Conservation (phyloP, 1,284 basidiomycete species). For the Marasmius oreades region DNA sequence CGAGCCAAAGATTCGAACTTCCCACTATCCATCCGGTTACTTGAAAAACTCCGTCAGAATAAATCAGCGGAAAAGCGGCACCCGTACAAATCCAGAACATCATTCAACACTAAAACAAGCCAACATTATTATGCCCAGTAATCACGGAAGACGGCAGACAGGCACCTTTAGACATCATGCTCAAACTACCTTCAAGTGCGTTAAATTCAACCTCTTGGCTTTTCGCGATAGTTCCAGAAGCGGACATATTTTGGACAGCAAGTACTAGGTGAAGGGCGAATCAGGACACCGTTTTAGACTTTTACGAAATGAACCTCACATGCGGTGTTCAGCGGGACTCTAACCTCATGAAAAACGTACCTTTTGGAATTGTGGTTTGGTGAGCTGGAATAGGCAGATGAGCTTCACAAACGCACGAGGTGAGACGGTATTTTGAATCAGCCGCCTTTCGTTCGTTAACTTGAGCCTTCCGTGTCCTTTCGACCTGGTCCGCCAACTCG, state of each 20-base stretch:
- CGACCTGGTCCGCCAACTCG: slow-evolving; percentile 70
- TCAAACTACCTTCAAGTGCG: slow-evolving; percentile 77
- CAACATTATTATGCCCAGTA: slow-evolving; percentile 45
- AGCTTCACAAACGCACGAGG: slow-evolving; percentile 39
- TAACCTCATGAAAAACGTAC: slow-evolving; percentile 76
- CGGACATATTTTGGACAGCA: slow-evolving; percentile 88
- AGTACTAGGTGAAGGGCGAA: slow-evolving; percentile 44
- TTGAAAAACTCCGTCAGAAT: slow-evolving; percentile 17
- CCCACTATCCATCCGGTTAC: slow-evolving; percentile 76
- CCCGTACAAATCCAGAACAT: slow-evolving; percentile 79
- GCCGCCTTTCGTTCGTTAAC: slow-evolving; percentile 68
- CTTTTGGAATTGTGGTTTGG: slow-evolving; percentile 25
- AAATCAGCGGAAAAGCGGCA: neutral
- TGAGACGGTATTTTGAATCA: slow-evolving; percentile 68
- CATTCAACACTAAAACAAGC: slow-evolving; percentile 70
- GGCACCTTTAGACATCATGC: slow-evolving; percentile 85
- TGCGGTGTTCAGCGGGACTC: slow-evolving; percentile 90
- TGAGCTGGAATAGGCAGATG: neutral
- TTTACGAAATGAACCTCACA: slow-evolving; percentile 39
- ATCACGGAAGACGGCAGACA: slow-evolving; percentile 2
- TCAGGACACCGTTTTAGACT: neutral
- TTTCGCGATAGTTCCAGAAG: slow-evolving; percentile 57
- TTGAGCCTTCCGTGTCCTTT: slow-evolving; percentile 72
- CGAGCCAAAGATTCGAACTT: slow-evolving; percentile 69
- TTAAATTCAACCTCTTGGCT: slow-evolving; percentile 77